Evolutionary conservation across 352 stramenopile genomes (phyloP).

Genomic region (Phytophthora citrophthora): DNA sequence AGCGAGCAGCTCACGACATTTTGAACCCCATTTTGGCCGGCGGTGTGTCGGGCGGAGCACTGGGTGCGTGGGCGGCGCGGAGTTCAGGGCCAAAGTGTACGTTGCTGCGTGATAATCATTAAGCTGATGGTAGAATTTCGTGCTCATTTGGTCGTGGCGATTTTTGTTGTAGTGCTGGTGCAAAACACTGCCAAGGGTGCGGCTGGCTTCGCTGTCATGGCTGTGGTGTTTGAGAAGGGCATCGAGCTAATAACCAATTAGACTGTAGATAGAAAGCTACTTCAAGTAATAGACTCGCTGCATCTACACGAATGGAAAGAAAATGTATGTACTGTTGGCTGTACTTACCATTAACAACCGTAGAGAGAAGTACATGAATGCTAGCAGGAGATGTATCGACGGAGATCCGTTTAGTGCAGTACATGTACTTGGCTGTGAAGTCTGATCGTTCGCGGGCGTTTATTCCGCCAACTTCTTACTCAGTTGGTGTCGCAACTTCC

Average conservation of each 20-base stretch:
- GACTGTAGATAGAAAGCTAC: constrained; percentile 22
- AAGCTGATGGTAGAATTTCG: background rate
- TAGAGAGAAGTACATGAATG: constrained; percentile 39
- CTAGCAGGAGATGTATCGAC: constrained; percentile 5
- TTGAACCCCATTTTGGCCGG: constrained; percentile 81
- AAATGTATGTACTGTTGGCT: background rate
- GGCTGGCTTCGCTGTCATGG: constrained; percentile 81
- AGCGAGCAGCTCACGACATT: constrained; percentile 80
- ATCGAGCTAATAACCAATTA: constrained; percentile 66
- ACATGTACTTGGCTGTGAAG: background rate
- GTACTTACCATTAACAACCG: background rate
- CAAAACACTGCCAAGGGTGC: constrained; percentile 80
- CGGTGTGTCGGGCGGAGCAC: constrained; percentile 62
- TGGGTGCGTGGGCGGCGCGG: constrained; percentile 74
- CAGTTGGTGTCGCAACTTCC: too few species aligned
- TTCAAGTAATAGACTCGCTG: constrained; percentile 23
- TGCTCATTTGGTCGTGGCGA: background rate
- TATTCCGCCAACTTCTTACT: too few species aligned
- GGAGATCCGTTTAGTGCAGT: constrained; percentile 13
- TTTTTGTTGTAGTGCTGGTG: constrained; percentile 55
- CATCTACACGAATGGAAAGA: constrained; percentile 12
- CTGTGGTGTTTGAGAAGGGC: constrained; percentile 86
- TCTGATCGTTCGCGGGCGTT: too few species aligned
- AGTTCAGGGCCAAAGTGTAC: constrained; percentile 68
- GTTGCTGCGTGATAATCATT: constrained; percentile 13